Percentiles rank a stretch among this genome's conserved stretches.
phyloP scores from a whole-genome alignment of 2,329 filamentous ascomycete species.

The Claviceps purpurea region DNA sequence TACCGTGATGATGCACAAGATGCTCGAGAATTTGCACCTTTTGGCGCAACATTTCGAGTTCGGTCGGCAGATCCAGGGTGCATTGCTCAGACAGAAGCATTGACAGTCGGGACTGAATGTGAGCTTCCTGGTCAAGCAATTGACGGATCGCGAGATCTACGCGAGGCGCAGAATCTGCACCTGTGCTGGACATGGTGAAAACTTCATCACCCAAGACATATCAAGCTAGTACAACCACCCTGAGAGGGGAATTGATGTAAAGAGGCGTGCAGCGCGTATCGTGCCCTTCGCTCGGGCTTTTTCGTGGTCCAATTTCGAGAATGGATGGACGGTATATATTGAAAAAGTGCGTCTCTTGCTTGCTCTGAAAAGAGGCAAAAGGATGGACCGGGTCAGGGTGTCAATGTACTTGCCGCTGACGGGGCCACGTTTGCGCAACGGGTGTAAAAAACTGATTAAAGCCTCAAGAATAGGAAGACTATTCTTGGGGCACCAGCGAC shows the following conservation, averaged over 20 bases:
- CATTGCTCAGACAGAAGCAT: constrained; percentile 33
- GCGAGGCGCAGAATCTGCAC: constrained; percentile 8
- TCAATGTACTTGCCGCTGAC: background rate
- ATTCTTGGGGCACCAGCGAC: background rate
- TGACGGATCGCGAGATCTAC: constrained; percentile 19
- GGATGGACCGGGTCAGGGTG: background rate
- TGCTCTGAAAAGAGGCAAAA: background rate
- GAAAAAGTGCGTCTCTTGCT: background rate
- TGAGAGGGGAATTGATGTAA: background rate
- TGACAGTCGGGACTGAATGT: constrained; percentile 37
- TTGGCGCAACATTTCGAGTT: constrained; percentile 42
- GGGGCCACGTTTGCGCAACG: background rate
- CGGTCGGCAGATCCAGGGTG: constrained; percentile 32
- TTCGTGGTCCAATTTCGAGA: background rate
- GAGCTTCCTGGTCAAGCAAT: constrained; percentile 38
- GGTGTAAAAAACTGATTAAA: background rate
- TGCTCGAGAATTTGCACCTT: constrained; percentile 37
- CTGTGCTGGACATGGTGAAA: constrained; percentile 6
- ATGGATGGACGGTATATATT: background rate
- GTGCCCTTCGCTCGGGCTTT: background rate
- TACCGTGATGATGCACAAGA: constrained; percentile 37
- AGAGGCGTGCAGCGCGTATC: background rate
- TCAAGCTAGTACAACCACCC: constrained; percentile 2
- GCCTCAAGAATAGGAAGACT: constrained; percentile 2
- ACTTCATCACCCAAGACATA: constrained; percentile 4